phyloP scores from a whole-genome alignment of 768 basidiomycete species.

The Phylloporus sp. region DNA sequence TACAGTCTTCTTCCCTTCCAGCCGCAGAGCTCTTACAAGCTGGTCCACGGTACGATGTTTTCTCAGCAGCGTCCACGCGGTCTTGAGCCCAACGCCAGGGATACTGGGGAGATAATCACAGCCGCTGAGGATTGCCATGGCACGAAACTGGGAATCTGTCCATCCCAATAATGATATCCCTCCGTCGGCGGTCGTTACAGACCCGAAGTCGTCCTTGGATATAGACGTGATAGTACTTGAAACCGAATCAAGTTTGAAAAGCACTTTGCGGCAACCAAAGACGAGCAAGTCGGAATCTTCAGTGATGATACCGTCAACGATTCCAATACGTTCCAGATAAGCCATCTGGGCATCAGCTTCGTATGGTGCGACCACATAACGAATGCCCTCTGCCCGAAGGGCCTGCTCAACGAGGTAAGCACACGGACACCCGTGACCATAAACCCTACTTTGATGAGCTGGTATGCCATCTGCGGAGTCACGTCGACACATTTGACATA shows the following conservation, averaged over 20 bases:
- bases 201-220: constrained; percentile 63
- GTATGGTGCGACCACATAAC: constrained; percentile 94
- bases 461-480: constrained; percentile 95
- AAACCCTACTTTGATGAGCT: constrained; percentile 81
- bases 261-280: constrained; percentile 88
- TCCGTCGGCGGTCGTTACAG: constrained; percentile 46
- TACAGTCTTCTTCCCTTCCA: constrained; percentile 83
- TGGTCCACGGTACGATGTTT: constrained; percentile 87
- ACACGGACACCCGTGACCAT: not conserved
- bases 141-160: constrained; percentile 85
- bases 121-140: constrained; percentile 91
- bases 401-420: constrained; percentile 50
- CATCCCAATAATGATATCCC: constrained; percentile 80
- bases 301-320: constrained; percentile 90
- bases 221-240: constrained; percentile 64
- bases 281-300: constrained; percentile 98
- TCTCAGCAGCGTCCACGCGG: constrained; percentile 75
- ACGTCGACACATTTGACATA: constrained; percentile 93
- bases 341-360: constrained; percentile 98
- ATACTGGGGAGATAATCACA: constrained; percentile 94
- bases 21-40: constrained; percentile 65
- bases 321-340: constrained; percentile 77
- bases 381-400: constrained; percentile 71
- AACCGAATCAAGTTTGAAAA: constrained; percentile 86
- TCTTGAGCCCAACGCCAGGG: constrained; percentile 90